These are phyloP conservation scores for Rauvolfia tetraphylla DNA, from an alignment of 257 asterid species.

Conservation along the genomic window DNA sequence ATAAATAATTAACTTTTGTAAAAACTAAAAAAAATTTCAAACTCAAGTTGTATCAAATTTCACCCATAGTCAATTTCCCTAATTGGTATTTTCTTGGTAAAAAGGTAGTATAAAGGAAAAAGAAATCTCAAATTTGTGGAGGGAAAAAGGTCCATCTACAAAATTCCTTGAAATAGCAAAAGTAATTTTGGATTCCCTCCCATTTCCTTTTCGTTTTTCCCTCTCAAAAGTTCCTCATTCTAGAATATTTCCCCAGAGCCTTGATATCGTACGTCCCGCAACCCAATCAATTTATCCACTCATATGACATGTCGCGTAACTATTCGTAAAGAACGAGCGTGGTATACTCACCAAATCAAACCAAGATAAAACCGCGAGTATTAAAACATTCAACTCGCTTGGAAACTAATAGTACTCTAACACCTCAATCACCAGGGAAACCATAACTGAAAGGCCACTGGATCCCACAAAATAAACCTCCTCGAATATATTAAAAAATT, in stretches of 20 bases:
- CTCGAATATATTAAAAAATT: not conserved
- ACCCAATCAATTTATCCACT: too few species aligned
- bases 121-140: too few species aligned
- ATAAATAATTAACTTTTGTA: too few species aligned
- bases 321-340: not conserved
- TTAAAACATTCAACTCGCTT: not conserved
- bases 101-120: too few species aligned
- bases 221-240: not conserved
- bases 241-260: not conserved
- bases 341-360: not conserved
- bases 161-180: not conserved
- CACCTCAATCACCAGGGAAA: not conserved
- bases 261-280: not conserved
- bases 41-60: too few species aligned
- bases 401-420: not conserved
- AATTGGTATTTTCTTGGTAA: too few species aligned
- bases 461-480: constrained; percentile 5
- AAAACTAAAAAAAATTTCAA: too few species aligned
- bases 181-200: not conserved
- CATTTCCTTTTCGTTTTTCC: not conserved
- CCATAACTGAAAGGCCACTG: not conserved
- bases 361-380: not conserved
- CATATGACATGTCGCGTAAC: not conserved
- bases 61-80: too few species aligned
- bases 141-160: not conserved